Percentiles rank a stretch among this genome's conserved stretches.
phyloP scores from a whole-genome alignment of 345 rosid species.

The Citrus sinensis region DNA sequence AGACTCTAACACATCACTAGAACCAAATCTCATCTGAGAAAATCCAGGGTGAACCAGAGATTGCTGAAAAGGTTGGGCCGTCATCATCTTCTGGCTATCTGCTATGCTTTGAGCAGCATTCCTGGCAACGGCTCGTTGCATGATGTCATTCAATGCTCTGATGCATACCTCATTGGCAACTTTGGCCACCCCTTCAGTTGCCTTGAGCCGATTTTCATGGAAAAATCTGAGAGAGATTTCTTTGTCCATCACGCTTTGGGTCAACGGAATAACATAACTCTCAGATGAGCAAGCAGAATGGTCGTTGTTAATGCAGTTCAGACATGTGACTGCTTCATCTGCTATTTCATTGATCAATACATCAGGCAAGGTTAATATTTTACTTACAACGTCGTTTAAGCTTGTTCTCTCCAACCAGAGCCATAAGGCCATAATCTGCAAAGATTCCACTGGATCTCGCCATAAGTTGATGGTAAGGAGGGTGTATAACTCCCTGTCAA shows the following conservation, averaged over 20 bases:
- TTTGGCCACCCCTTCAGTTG: slow-evolving; percentile 23
- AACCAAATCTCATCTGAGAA: slow-evolving; percentile 6
- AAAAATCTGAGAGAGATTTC: slow-evolving; percentile 34
- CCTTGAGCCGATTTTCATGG: slow-evolving; percentile 15
- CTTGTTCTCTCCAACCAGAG: slow-evolving; percentile 52
- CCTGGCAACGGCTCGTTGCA: slow-evolving; percentile 29
- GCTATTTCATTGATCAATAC: slow-evolving; percentile 35
- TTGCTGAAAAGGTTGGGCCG: not conserved
- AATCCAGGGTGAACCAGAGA: not conserved
- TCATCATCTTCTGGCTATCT: slow-evolving; percentile 5
- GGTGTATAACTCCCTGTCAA: slow-evolving; percentile 42
- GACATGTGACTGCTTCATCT: slow-evolving; percentile 43
- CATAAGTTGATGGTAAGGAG: slow-evolving; percentile 33
- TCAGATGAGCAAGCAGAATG: not conserved
- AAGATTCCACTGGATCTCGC: slow-evolving; percentile 43
- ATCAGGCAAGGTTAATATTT: slow-evolving; percentile 32
- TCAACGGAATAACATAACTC: slow-evolving; percentile 26
- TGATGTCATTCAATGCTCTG: slow-evolving; percentile 36
- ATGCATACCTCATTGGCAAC: slow-evolving; percentile 30
- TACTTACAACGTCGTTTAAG: slow-evolving; percentile 17
- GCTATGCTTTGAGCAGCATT: slow-evolving; percentile 18
- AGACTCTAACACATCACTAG: not conserved
- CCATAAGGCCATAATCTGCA: slow-evolving; percentile 44
- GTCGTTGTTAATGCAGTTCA: slow-evolving; percentile 22
- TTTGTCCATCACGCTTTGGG: slow-evolving; percentile 21